These are phyloP conservation scores for Keithomyces neogunnii DNA, from an alignment of 2,329 filamentous ascomycete species.

Conservation along the genomic window DNA sequence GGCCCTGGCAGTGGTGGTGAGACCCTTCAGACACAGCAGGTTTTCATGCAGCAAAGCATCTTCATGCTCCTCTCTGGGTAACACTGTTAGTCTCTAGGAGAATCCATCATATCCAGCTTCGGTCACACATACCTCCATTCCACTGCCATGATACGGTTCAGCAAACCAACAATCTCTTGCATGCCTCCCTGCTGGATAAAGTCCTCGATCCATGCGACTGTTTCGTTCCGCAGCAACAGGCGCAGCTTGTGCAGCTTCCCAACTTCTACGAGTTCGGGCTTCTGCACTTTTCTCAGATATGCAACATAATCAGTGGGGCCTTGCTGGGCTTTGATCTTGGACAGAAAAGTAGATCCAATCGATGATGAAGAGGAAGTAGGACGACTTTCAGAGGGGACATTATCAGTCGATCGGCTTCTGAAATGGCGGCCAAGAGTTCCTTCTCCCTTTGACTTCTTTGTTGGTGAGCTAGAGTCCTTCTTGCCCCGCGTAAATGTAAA, in stretches of 20 bases:
- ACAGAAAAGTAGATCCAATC: conserved; percentile 49
- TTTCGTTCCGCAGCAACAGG: conserved; percentile 84
- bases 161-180: conserved; percentile 77
- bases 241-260: conserved; percentile 90
- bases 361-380: conserved; percentile 43
- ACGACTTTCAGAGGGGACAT: conserved; percentile 50
- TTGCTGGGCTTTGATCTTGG: conserved; percentile 65
- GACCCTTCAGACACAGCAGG: conserved; percentile 83
- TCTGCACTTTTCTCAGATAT: conserved; percentile 72
- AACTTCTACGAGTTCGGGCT: conserved; percentile 81
- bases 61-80: conserved; percentile 79
- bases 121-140: conserved; percentile 70
- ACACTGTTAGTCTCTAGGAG: conserved; percentile 5
- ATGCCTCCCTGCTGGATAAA: conserved; percentile 88
- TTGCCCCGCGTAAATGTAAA: conserved; percentile 65
- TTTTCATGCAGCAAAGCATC: conserved; percentile 88
- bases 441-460: conserved; percentile 67
- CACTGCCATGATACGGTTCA: conserved; percentile 88
- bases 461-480: conserved; percentile 57
- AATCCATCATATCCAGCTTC: neutral
- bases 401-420: conserved; percentile 66
- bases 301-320: conserved; percentile 76
- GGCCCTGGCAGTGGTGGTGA: conserved; percentile 85
- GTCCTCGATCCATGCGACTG: conserved; percentile 87
- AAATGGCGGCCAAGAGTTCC: conserved; percentile 54